phyloP scores from a whole-genome alignment of 805 yeast species.

The Wickerhamomyces rabaulensis region DNA sequence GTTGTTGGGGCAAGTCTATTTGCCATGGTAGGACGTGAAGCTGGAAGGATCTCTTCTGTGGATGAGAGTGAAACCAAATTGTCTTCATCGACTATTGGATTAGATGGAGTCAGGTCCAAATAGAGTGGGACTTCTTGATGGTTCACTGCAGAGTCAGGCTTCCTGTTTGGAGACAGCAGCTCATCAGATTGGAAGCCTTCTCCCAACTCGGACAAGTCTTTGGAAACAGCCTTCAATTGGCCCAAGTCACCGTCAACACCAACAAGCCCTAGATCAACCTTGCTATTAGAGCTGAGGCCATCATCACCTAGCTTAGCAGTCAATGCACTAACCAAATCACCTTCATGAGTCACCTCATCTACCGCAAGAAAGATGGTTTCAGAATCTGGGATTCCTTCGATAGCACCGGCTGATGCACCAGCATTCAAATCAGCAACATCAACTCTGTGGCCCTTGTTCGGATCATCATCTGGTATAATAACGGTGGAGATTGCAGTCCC shows the following conservation, averaged over 20 bases:
- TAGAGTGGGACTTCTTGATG: neutral
- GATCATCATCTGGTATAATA: neutral
- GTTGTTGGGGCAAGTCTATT: neutral
- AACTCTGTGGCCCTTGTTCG: neutral
- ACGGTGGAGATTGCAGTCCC: neutral
- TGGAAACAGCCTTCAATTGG: constrained; percentile 3
- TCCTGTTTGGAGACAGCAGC: neutral
- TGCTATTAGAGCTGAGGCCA: neutral
- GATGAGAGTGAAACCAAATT: neutral
- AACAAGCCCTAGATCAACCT: constrained; percentile 1
- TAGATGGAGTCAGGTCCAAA: no score
- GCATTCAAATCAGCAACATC: neutral
- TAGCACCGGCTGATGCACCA: neutral
- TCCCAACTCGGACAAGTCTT: constrained; percentile 5
- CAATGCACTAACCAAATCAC: neutral
- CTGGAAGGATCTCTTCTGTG: neutral
- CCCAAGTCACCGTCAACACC: constrained; percentile 2
- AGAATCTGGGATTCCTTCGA: neutral
- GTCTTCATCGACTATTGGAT: no score
- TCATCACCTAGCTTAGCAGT: constrained; percentile 1
- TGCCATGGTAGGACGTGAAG: neutral
- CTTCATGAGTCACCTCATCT: neutral
- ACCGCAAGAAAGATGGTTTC: neutral
- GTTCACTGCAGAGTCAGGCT: neutral
- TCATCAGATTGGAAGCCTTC: neutral